Percentiles rank a stretch among this genome's conserved stretches.
Evolutionary conservation across 495 filamentous ascomycete genomes (phyloP).

Genomic region (Podospora tetraspora): DNA sequence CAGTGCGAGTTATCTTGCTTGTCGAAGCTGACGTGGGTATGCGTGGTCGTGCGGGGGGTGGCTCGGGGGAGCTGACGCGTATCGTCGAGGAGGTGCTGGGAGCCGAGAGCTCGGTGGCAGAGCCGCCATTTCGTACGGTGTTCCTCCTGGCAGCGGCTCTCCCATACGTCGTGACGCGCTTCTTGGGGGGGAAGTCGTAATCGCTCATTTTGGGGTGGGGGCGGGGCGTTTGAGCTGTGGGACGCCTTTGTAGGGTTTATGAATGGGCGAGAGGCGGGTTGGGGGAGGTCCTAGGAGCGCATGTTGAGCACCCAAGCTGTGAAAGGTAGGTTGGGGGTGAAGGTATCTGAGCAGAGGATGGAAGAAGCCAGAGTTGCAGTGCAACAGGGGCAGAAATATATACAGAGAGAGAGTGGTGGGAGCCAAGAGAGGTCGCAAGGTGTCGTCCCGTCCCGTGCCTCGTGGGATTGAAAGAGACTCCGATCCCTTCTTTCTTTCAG

Average conservation of each 20-base stretch:
- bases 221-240: neutral
- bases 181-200: slow-evolving; percentile 33
- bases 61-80: slow-evolving; percentile 18
- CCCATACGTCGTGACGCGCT: slow-evolving; percentile 38
- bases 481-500: neutral
- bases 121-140: slow-evolving; percentile 16
- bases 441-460: no score
- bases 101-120: slow-evolving; percentile 11
- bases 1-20: slow-evolving; percentile 2
- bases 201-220: slow-evolving; percentile 34
- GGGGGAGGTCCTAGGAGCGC: neutral
- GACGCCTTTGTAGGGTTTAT: neutral
- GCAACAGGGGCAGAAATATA: no score
- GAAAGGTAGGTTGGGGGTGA: no score
- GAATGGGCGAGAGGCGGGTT: neutral
- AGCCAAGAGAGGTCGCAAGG: no score
- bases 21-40: slow-evolving; percentile 7
- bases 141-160: slow-evolving; percentile 31
- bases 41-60: slow-evolving; percentile 15
- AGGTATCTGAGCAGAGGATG: no score
- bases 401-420: no score
- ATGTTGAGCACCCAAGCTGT: neutral
- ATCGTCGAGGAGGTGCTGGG: slow-evolving; percentile 15
- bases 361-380: no score
- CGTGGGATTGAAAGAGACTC: no score